Evolutionary conservation across 768 basidiomycete species (phyloP), one percentile per base, ranked within the genome.

Genomic region (Serpula lacrymans): DNA sequence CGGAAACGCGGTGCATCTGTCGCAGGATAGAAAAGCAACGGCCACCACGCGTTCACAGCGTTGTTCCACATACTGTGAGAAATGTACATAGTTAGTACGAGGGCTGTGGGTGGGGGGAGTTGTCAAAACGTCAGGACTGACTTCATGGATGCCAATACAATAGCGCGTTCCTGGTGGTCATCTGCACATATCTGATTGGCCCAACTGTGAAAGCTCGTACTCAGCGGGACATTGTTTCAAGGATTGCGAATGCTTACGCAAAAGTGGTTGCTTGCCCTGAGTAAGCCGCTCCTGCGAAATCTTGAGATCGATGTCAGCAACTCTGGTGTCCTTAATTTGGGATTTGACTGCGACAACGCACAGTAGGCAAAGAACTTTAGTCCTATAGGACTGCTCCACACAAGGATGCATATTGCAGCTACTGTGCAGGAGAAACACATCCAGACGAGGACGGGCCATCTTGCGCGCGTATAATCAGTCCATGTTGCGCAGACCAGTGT

Each of bases 81-180:
- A 39, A 31, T 18, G 24, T 23, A 28, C 21, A 36, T 9, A 34
- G 30, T 2, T 23, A 30, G 16, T 24, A 22, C 23, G 16, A 20
- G 22, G 34, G 25, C 24, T 32, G 14, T 7, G 33, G 8, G 16
- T 22, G 20, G 20, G 18, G 14, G 13, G 23, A 38, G 12, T 24
- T 9, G 25, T 20, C 41, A 14, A 32, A 29, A 26, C 8, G 11
- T 17, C 21, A 10, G n/a, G 6, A 39, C 66, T 23, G 49, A 80
- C 78, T 88, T 88, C 86, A 89, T 88, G 5, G 78, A 80, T 18
- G 80, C 84, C 12, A 88, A 69, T 3, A 87, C 82, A 28, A 88
- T 64, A 4, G 69, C 76, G 31, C 84, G 74, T 51, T 84, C 80
- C 55, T 81, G 77, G 51, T 80, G 70, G 58, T 88, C 82, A 48